These are phyloP conservation scores for Penicillium dipodomyicola DNA, from an alignment of 495 filamentous ascomycete genomes.

Conservation along the genomic window DNA sequence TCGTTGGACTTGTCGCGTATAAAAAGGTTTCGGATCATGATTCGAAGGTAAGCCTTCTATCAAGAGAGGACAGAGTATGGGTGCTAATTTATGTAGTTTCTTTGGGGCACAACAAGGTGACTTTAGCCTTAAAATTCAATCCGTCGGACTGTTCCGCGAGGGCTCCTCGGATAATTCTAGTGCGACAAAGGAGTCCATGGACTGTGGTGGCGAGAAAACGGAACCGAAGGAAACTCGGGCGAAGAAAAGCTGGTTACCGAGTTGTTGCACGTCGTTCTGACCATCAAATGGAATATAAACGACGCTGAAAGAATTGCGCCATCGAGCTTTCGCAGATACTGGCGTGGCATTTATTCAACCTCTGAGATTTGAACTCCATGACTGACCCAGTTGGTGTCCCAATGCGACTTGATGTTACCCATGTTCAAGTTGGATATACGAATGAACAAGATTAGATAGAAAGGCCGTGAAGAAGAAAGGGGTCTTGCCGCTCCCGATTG, in stretches of 20 bases:
- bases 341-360: no score
- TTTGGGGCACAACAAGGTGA: constrained; percentile 71
- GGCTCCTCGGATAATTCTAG: constrained; percentile 21
- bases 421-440: background rate
- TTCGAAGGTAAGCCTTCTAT: constrained; percentile 60
- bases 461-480: no score
- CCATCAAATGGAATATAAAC: background rate
- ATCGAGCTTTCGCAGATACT: background rate
- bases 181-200: background rate
- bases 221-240: background rate
- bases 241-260: background rate
- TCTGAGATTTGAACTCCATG: no score
- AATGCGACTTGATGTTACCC: no score
- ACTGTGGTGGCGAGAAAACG: background rate
- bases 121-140: constrained; percentile 58
- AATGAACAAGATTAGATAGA: background rate
- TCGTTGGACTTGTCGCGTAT: constrained; percentile 56
- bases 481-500: no score
- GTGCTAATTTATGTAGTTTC: constrained; percentile 50
- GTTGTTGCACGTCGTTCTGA: constrained; percentile 3
- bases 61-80: background rate
- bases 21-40: constrained; percentile 71
- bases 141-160: constrained; percentile 45
- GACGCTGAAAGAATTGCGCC: background rate
- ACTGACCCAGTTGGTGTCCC: no score